Evolutionary conservation across 495 filamentous ascomycete species (phyloP).

Genomic region (Xylaria castorea): DNA sequence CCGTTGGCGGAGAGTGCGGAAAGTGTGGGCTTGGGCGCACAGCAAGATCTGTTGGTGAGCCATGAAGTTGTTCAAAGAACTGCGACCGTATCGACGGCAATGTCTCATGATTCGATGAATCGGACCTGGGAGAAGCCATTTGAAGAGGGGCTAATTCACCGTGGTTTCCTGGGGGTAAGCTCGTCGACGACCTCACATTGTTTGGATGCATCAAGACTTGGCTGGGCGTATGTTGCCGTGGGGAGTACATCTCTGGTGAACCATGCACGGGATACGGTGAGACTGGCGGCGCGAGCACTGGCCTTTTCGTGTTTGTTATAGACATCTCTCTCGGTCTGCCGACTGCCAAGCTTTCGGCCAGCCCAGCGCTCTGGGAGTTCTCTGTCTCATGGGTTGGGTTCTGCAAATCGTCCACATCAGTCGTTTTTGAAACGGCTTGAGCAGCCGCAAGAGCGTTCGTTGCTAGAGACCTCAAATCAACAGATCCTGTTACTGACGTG

Average conservation of each 20-base stretch:
- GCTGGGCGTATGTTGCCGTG: conserved; percentile 32
- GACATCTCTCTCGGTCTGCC: conserved; percentile 29
- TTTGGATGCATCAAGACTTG: conserved; percentile 42
- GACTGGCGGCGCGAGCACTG: conserved; percentile 40
- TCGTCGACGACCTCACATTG: conserved; percentile 42
- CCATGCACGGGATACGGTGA: conserved; percentile 36
- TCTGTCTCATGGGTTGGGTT: conserved; percentile 29
- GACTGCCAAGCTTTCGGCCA: conserved; percentile 25
- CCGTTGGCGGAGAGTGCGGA: conserved; percentile 44
- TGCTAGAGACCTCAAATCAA: conserved; percentile 51
- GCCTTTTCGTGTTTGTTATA: conserved; percentile 33
- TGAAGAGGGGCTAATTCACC: conserved; percentile 60
- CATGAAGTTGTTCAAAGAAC: conserved; percentile 46
- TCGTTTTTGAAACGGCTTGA: conserved; percentile 37
- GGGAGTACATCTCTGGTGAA: conserved; percentile 37
- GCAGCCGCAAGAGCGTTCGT: conserved; percentile 43
- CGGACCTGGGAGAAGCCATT: conserved; percentile 52
- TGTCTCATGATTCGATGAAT: conserved; percentile 46
- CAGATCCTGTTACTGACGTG: conserved; percentile 27
- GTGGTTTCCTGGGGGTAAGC: conserved; percentile 38
- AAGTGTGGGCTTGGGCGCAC: conserved; percentile 36
- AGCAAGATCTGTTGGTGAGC: conserved; percentile 37
- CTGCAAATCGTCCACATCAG: conserved; percentile 36
- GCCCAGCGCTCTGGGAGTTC: conserved; percentile 30
- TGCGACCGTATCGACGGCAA: conserved; percentile 56